Evolutionary conservation across 2,329 filamentous ascomycete species (phyloP), one percentile per base, ranked within the genome.

Genomic region (Davidsoniella neocaledoniae): DNA sequence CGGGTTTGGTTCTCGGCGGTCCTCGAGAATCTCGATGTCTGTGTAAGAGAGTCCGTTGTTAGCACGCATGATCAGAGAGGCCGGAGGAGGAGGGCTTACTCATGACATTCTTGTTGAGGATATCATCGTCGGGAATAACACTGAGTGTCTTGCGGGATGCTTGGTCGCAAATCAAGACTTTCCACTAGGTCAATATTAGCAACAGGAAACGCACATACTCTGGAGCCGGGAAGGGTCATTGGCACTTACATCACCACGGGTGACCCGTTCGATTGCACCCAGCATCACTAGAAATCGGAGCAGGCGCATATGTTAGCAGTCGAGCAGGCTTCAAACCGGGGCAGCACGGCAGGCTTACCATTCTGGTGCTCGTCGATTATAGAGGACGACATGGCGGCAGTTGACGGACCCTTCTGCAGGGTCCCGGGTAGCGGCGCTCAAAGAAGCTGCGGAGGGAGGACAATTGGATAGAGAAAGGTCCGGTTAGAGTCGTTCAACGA

Each of bases 1-100:
- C 50, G 81, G 79, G 62, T 94, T 94, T 61, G 76, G 73, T 44
- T 83, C 80, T 61, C 91, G 79, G 58, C 79, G 80, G 55, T 91
- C 79, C 69, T 95, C 88, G 66, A 98, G 93, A 61, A 78, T 78
- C 71, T 96, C 90, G 64, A 98, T 90, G 66, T 94, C 88, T 94
- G 64, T 46, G 54, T n/a, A 54, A 49, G 47, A 43, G 43, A 57
- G 52, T 52, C 44, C 55, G 41, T 51, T 49, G 33, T 25, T 49
- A n/a, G n/a, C 23, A 26, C 37, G 21, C 5, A 19, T 19, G 33
- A 6, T 21, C 19, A 14, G 9, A 21, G 14, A 42, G 14, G 37
- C 5, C 41, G 49, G 43, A 46, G 50, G 50, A 52, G 46, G 50
- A 40, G n/a, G 25, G 36, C 81, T 62, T 74, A 94, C 88, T 94